Evolutionary conservation across 2,329 filamentous ascomycete genomes (phyloP).

Genomic region (Didymella pomorum): DNA sequence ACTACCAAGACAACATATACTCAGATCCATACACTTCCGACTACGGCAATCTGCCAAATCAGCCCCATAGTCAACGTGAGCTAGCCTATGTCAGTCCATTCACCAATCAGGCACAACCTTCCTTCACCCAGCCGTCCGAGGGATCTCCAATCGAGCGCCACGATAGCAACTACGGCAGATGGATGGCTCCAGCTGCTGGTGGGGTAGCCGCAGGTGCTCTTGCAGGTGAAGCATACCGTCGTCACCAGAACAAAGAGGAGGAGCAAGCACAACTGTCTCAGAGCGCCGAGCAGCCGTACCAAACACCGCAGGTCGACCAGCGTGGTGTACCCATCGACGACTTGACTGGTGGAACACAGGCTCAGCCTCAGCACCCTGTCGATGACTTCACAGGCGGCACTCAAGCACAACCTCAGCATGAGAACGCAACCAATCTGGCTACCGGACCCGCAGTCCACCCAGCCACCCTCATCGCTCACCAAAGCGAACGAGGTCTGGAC

Average conservation of each 20-base stretch:
- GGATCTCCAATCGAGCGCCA: constrained; percentile 34
- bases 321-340: constrained; percentile 16
- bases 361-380: constrained; percentile 23
- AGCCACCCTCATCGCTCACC: constrained; percentile 26
- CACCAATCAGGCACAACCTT: constrained; percentile 15
- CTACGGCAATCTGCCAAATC: constrained; percentile 10
- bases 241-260: constrained; percentile 41
- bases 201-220: constrained; percentile 53
- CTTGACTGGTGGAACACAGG: constrained; percentile 12
- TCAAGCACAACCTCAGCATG: constrained; percentile 4
- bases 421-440: background rate
- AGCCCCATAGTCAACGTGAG: constrained; percentile 14
- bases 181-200: constrained; percentile 62
- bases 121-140: constrained; percentile 13
- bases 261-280: constrained; percentile 33
- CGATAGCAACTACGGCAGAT: constrained; percentile 60
- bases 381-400: constrained; percentile 21
- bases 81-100: constrained; percentile 20
- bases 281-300: constrained; percentile 20
- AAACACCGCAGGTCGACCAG: constrained; percentile 17
- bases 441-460: constrained; percentile 14
- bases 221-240: constrained; percentile 46
- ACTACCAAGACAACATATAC: constrained; percentile 24
- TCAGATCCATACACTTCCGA: constrained; percentile 29
- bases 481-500: constrained; percentile 20